Evolutionary conservation across 2,329 filamentous ascomycete genomes (phyloP).

Genomic region (Monilinia laxa): DNA sequence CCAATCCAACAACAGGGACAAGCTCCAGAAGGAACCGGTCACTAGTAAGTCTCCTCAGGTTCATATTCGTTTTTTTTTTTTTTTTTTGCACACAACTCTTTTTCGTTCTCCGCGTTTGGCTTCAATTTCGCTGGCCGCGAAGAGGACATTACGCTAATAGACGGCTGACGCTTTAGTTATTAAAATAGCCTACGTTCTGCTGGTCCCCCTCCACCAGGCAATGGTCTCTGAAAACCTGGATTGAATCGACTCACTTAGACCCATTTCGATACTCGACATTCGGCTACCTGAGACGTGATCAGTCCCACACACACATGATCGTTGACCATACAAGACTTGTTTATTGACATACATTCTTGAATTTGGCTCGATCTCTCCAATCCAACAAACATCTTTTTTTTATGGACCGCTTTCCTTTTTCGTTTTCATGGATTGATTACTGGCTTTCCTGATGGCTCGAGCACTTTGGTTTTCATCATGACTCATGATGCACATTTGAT

Average conservation of each 20-base stretch:
- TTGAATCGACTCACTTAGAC: background rate
- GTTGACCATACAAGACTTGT: constrained; percentile 32
- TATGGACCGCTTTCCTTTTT: constrained; percentile 38
- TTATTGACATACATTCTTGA: constrained; percentile 28
- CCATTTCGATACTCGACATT: constrained; percentile 10
- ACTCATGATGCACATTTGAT: constrained; percentile 31
- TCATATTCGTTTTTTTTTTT: background rate
- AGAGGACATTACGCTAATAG: constrained; percentile 70
- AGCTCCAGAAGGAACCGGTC: constrained; percentile 13
- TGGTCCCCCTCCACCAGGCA: constrained; percentile 71
- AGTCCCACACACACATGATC: constrained; percentile 22
- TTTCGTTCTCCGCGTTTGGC: constrained; percentile 77
- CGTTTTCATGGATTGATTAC: constrained; percentile 35
- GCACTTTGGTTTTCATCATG: constrained; percentile 37
- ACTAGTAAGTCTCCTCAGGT: constrained; percentile 19
- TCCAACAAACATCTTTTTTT: constrained; percentile 32
- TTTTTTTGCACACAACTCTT: constrained; percentile 40
- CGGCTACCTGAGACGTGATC: constrained; percentile 3
- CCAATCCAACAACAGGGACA: constrained; percentile 11
- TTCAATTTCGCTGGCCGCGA: constrained; percentile 69
- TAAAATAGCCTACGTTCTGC: constrained; percentile 62
- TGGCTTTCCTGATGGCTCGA: constrained; percentile 41
- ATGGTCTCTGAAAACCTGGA: constrained; percentile 17
- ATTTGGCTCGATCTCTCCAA: constrained; percentile 14
- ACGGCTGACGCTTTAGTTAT: constrained; percentile 80